Evolutionary conservation across 768 basidiomycete species (phyloP).

Genomic region (Amanita subjunquillea): DNA sequence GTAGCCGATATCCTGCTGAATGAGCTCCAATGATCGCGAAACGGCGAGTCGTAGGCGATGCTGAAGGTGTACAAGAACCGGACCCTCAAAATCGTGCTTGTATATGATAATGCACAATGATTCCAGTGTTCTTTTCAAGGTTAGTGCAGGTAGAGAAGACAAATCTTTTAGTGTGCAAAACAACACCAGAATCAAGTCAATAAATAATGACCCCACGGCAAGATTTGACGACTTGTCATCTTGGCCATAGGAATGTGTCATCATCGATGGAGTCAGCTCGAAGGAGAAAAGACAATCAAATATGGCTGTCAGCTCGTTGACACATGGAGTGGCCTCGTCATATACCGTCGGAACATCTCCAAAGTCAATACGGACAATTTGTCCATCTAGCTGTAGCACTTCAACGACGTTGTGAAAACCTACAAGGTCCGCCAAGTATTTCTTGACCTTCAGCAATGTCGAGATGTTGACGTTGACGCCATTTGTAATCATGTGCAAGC

Average conservation of each 20-base stretch:
- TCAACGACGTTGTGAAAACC: constrained; percentile 46
- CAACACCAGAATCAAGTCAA: constrained; percentile 47
- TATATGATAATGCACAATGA: constrained; percentile 53
- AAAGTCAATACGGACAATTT: constrained; percentile 45
- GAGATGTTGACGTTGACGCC: constrained; percentile 44
- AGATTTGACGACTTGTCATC: constrained; percentile 32
- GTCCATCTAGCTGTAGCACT: constrained; percentile 34
- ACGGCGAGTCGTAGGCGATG: constrained; percentile 42
- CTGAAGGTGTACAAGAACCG: constrained; percentile 43
- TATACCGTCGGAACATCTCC: constrained; percentile 33
- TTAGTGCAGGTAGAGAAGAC: constrained; percentile 38
- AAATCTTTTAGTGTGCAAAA: constrained; percentile 38
- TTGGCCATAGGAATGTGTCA: constrained; percentile 24
- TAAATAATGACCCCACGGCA: constrained; percentile 53
- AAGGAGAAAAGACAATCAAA: constrained; percentile 49
- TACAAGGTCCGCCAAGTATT: constrained; percentile 32
- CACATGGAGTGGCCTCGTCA: constrained; percentile 37
- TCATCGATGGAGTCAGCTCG: constrained; percentile 34
- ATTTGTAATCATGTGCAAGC: constrained; percentile 57
- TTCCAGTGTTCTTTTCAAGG: constrained; percentile 54
- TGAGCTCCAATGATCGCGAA: constrained; percentile 36
- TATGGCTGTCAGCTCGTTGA: constrained; percentile 45
- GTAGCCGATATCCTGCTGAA: constrained; percentile 46
- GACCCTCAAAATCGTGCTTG: constrained; percentile 64
- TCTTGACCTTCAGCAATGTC: constrained; percentile 53